These are phyloP conservation scores for Lipomyces mesembrius DNA, from an alignment of 805 yeast species.

Conservation along the genomic window DNA sequence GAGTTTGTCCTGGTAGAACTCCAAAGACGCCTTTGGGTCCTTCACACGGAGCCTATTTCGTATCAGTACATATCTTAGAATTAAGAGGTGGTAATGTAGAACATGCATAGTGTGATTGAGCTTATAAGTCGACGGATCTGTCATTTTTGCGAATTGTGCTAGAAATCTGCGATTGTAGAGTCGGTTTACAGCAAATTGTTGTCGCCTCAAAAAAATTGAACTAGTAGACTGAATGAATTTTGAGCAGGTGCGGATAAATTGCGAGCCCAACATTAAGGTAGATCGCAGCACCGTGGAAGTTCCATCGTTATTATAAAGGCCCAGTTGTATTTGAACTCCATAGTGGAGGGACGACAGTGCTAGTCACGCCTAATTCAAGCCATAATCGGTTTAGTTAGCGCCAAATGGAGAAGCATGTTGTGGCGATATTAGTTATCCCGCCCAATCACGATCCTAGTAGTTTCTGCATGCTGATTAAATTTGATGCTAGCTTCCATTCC, in stretches of 20 bases:
- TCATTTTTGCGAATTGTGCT: constrained; percentile 31
- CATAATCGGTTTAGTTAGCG: no score
- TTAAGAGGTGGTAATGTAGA: background rate
- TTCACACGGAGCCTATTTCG: constrained; percentile 71
- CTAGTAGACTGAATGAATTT: constrained; percentile 3
- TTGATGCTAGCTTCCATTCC: no score
- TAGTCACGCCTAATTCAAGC: no score
- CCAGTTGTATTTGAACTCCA: no score
- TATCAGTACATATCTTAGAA: background rate
- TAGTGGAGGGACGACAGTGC: no score
- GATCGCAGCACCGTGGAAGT: no score
- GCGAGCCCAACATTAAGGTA: background rate
- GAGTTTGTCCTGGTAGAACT: constrained; percentile 74
- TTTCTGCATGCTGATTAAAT: no score
- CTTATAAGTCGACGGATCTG: constrained; percentile 41
- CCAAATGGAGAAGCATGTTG: no score
- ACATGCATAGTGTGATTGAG: constrained; percentile 55
- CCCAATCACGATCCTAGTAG: no score
- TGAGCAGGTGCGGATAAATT: background rate
- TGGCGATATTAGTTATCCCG: no score
- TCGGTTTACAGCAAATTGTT: background rate
- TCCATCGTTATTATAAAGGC: no score
- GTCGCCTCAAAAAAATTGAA: constrained; percentile 1
- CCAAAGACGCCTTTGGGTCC: constrained; percentile 73
- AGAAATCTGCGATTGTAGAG: constrained; percentile 12